Base-by-base conservation (phyloP, 345 rosid species). In the Eucalyptus tenuipes region DNA sequence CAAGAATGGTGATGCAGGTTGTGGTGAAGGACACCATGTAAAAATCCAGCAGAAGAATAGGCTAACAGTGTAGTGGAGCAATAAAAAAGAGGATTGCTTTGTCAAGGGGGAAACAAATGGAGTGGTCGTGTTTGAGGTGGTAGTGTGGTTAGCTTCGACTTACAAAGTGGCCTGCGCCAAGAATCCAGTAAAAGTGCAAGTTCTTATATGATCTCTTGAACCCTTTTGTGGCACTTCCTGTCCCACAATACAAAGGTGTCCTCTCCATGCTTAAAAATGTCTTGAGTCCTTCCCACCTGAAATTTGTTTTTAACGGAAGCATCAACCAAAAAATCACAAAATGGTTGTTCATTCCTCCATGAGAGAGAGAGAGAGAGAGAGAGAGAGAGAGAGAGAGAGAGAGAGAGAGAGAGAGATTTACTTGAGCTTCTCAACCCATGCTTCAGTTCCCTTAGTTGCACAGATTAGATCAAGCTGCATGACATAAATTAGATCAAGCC, bases 81-180 rank as follows among this genome's bases (percentile, higher is more conserved):
- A 49, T 8, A 5, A 53, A 86, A 49, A 86, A 27, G 40, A 14
- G 33, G 53, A 47, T 85, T 45, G 55, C 40, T 47, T 85, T 85
- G 37, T 31, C 50, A 42, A 81, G 27, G 31, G 49, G n/a, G 49
- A 81, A 81, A 81, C 8, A 22, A 40, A 64, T 64, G 20, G 20
- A n/a, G 86, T 5, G n/a, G 49, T 85, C 27, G 86, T 37, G 4
- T 53, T 33, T 49, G 53, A 49, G 37, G 29, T 18, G 82, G 8
- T 37, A 37, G 82, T 37, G 12, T 27, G 40, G 55, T 8, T 57
- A 96, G 98, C 90, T 59, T 85, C 55, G 79, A 89, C 98, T 96
- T 94, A 97, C 99, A 91, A 95, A 97, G 91, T 97, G 99, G 68
- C 99, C 99, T n/a, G 99, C 98, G 85, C 94, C 94, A 88, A 97